These are phyloP conservation scores for Dendrobium nobile DNA, from an alignment of 106 monocot genomes.

Conservation along the genomic window DNA sequence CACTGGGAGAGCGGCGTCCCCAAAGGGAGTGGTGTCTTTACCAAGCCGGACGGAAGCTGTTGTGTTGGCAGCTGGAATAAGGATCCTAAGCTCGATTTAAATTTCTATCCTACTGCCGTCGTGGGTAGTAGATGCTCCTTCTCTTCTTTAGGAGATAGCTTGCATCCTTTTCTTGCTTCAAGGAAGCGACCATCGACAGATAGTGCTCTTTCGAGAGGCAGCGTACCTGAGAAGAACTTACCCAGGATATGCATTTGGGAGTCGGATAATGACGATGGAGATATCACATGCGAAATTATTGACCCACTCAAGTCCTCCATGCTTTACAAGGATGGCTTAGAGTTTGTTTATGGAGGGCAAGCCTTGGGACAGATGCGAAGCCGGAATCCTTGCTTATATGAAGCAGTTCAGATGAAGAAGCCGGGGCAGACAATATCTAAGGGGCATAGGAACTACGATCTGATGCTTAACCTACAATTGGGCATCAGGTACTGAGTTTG, in stretches of 20 bases:
- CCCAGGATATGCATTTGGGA: constrained; percentile 90
- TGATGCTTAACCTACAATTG: constrained; percentile 77
- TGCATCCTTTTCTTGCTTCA: constrained; percentile 10
- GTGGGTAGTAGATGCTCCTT: background rate
- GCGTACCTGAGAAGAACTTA: constrained; percentile 32
- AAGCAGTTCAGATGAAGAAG: constrained; percentile 39
- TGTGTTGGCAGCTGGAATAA: constrained; percentile 47
- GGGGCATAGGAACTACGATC: constrained; percentile 78
- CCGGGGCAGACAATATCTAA: constrained; percentile 65
- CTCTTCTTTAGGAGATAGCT: background rate
- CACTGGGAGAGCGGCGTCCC: constrained; percentile 61
- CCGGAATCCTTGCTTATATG: constrained; percentile 29
- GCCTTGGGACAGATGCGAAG: background rate
- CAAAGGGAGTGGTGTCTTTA: constrained; percentile 57
- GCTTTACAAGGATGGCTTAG: constrained; percentile 26
- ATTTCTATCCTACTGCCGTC: constrained; percentile 17
- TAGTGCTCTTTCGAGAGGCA: constrained; percentile 1
- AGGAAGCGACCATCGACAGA: constrained; percentile 24
- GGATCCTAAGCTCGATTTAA: constrained; percentile 15
- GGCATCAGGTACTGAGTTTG: constrained; percentile 34
- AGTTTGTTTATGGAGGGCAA: background rate
- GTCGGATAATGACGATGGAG: constrained; percentile 63
- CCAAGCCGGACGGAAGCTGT: constrained; percentile 62
- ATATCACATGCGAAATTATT: constrained; percentile 75
- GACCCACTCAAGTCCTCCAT: constrained; percentile 52